phyloP scores from a whole-genome alignment of 192 early-diverging fungal genomes.

The Coemansia sp. region DNA sequence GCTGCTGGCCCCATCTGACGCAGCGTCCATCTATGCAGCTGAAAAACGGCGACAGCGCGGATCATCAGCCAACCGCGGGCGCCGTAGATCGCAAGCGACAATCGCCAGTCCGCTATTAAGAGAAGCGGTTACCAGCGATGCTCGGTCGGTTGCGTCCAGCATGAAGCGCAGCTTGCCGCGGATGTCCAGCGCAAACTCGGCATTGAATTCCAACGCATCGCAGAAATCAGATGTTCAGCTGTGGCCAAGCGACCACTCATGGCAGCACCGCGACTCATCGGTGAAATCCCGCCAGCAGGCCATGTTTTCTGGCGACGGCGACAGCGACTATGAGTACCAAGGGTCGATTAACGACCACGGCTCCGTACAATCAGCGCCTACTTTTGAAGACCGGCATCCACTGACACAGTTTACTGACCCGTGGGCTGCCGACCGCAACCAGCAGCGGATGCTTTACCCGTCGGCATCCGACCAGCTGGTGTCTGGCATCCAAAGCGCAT shows the following conservation, averaged over 20 bases:
- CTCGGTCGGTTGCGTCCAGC: constrained; percentile 48
- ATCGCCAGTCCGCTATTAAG: constrained; percentile 33
- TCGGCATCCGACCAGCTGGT: background rate
- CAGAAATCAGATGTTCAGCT: constrained; percentile 22
- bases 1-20: constrained; percentile 15
- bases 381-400: constrained; percentile 23
- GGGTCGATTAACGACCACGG: constrained; percentile 26
- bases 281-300: constrained; percentile 40
- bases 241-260: constrained; percentile 29
- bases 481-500: background rate
- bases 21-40: constrained; percentile 14
- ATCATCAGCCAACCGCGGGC: constrained; percentile 24
- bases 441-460: constrained; percentile 14
- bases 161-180: constrained; percentile 29
- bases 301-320: constrained; percentile 22
- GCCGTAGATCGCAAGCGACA: constrained; percentile 23
- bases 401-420: constrained; percentile 48
- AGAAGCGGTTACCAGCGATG: constrained; percentile 32
- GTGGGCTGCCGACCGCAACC: constrained; percentile 44
- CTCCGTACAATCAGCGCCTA: constrained; percentile 35
- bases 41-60: constrained; percentile 32
- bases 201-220: constrained; percentile 17
- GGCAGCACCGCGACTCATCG: constrained; percentile 43
- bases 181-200: constrained; percentile 33
- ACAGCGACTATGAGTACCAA: constrained; percentile 28